Evolutionary conservation across 148 eudicot genomes (phyloP).

Genomic region (Amaranthus hypochondriacus): DNA sequence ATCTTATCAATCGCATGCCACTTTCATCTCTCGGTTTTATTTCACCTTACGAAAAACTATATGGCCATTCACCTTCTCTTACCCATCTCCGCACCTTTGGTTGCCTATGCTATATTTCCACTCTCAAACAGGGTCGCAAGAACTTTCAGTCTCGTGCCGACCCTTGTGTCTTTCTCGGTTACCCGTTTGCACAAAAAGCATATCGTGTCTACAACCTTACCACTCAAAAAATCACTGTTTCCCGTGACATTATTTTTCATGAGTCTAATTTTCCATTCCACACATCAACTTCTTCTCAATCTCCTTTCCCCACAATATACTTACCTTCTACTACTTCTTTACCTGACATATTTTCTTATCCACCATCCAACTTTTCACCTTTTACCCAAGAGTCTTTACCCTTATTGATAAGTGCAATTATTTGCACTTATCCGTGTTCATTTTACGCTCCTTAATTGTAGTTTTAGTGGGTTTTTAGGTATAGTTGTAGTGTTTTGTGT

Average conservation of each 20-base stretch:
- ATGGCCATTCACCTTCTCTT: not conserved
- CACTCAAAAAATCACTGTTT: not conserved
- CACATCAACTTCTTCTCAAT: not conserved
- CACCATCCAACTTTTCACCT: no score
- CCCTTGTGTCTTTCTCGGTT: conserved; percentile 2
- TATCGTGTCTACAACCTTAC: not conserved
- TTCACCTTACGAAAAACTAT: not conserved
- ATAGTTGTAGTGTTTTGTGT: no score
- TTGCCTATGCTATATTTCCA: not conserved
- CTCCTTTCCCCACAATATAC: not conserved
- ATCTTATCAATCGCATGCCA: not conserved
- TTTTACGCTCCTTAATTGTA: no score
- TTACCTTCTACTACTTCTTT: not conserved
- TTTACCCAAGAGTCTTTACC: no score
- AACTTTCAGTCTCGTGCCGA: not conserved
- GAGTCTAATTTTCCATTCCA: not conserved
- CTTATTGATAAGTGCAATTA: no score
- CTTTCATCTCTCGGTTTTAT: not conserved
- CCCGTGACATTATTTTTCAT: conserved; percentile 2
- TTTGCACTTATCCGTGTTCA: no score
- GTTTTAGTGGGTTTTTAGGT: no score
- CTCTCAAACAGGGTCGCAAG: not conserved
- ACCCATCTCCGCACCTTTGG: not conserved
- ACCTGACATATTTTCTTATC: no score
- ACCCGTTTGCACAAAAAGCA: not conserved